Conservation (phyloP, 192 early-diverging fungal species). For the Dissophora ornata region DNA sequence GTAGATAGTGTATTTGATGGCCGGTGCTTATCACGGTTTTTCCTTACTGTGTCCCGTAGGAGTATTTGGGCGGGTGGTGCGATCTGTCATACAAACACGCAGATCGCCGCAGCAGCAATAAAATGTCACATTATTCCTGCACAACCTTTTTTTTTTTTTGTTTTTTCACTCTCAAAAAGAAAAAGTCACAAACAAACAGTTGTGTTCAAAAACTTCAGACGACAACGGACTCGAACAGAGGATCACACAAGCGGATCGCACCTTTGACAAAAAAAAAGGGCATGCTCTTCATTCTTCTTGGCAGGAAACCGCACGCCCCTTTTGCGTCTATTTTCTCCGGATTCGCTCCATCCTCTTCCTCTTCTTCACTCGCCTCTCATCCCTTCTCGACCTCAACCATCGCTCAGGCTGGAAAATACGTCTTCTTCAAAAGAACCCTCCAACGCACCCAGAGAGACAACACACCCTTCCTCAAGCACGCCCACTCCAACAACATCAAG, state of each 20-base stretch:
- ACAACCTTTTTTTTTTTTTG: too few relatives aligned
- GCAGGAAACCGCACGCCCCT: slow-evolving; percentile 15
- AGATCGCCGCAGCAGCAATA: too few relatives aligned
- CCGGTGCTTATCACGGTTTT: too few relatives aligned
- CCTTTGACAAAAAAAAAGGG: too few relatives aligned
- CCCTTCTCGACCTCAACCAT: slow-evolving; percentile 15
- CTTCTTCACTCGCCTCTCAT: too few relatives aligned
- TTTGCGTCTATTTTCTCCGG: slow-evolving; percentile 5
- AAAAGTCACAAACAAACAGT: background rate
- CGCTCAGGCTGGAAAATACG: slow-evolving; percentile 10
- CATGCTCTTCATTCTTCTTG: slow-evolving; percentile 25
- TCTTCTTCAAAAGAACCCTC: slow-evolving; percentile 2
- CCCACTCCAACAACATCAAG: slow-evolving; percentile 21
- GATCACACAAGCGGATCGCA: too few relatives aligned
- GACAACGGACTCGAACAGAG: too few relatives aligned
- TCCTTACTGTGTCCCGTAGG: too few relatives aligned
- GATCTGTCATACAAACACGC: too few relatives aligned
- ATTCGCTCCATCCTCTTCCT: background rate
- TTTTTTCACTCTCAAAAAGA: too few relatives aligned
- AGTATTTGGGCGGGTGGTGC: too few relatives aligned
- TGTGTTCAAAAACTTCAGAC: background rate
- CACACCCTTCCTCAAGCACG: slow-evolving; percentile 29
- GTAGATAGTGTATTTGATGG: background rate
- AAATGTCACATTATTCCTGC: too few relatives aligned
- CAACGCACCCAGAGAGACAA: slow-evolving; percentile 9